These are phyloP conservation scores for Wickerhamomyces queroliae DNA, from an alignment of 805 yeast species.

Conservation along the genomic window DNA sequence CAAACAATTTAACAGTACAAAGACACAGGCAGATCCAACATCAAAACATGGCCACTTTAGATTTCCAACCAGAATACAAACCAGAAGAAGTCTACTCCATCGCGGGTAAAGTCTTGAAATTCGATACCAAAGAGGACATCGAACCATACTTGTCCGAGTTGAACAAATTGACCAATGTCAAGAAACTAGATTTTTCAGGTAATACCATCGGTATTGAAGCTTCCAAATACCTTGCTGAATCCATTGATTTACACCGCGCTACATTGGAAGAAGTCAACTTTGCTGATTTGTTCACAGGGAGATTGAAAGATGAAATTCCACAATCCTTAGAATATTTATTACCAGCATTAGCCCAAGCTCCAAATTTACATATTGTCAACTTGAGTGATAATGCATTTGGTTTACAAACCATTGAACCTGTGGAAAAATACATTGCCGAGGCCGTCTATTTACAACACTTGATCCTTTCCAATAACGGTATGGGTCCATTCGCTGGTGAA, in stretches of 20 bases:
- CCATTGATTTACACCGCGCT: conserved; percentile 34
- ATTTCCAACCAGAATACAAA: conserved; percentile 35
- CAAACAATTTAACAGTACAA: not conserved
- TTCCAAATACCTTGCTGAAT: conserved; percentile 61
- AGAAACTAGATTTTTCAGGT: conserved; percentile 78
- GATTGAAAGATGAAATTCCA: conserved; percentile 93
- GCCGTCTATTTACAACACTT: conserved; percentile 81
- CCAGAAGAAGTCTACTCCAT: conserved; percentile 51
- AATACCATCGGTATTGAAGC: conserved; percentile 94
- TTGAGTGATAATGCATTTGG: conserved; percentile 97
- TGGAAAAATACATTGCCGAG: conserved; percentile 69
- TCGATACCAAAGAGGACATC: conserved; percentile 69
- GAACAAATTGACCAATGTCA: conserved; percentile 27
- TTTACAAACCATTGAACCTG: conserved; percentile 86
- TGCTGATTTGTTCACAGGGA: conserved; percentile 91
- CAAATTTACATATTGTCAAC: conserved; percentile 67
- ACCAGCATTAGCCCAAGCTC: conserved; percentile 65
- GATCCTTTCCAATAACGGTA: conserved; percentile 89
- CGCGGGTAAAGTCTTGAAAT: conserved; percentile 70
- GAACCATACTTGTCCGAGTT: conserved; percentile 63
- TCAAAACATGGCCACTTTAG: conserved; percentile 34
- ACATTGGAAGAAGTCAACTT: conserved; percentile 67
- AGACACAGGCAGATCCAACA: not conserved
- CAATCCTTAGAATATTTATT: conserved; percentile 67
- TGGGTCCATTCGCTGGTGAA: conserved; percentile 98